Percentiles rank a stretch among this genome's conserved stretches.
Evolutionary conservation across 2,329 filamentous ascomycete species (phyloP).

Genomic region (Penicillium expansum): DNA sequence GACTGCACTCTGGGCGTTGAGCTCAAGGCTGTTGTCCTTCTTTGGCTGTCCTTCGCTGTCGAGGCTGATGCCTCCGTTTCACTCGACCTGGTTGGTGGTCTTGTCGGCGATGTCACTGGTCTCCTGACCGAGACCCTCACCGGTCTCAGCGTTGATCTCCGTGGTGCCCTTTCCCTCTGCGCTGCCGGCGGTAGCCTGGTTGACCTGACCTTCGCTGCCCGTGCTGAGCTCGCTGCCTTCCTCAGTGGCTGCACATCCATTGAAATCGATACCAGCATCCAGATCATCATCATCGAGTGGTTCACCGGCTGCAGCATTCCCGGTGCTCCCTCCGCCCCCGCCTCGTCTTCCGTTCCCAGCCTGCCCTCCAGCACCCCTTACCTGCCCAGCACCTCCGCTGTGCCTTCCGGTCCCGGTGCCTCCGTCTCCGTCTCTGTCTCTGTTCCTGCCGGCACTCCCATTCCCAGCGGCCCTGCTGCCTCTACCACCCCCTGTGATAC

Average conservation of each 20-base stretch:
- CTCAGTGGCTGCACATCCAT: slow-evolving; percentile 30
- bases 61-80: slow-evolving; percentile 29
- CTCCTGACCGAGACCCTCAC: slow-evolving; percentile 31
- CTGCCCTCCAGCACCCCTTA: slow-evolving; percentile 15
- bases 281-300: slow-evolving; percentile 49
- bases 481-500: slow-evolving; percentile 14
- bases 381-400: slow-evolving; percentile 8
- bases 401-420: slow-evolving; percentile 8
- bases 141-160: slow-evolving; percentile 31
- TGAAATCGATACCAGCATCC: slow-evolving; percentile 41
- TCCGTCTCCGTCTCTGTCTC: background rate
- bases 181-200: slow-evolving; percentile 34
- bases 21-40: slow-evolving; percentile 36
- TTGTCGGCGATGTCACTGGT: slow-evolving; percentile 29
- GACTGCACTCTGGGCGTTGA: slow-evolving; percentile 36
- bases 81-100: slow-evolving; percentile 27
- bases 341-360: slow-evolving; percentile 20
- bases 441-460: background rate
- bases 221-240: slow-evolving; percentile 38
- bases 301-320: slow-evolving; percentile 33
- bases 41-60: slow-evolving; percentile 37
- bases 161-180: slow-evolving; percentile 32
- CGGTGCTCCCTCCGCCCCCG: slow-evolving; percentile 16
- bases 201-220: slow-evolving; percentile 31
- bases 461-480: slow-evolving; percentile 5